Conservation (phyloP, 225 moss, liverwort and hornwort genomes). For the Pseudisothecium myosuroides region DNA sequence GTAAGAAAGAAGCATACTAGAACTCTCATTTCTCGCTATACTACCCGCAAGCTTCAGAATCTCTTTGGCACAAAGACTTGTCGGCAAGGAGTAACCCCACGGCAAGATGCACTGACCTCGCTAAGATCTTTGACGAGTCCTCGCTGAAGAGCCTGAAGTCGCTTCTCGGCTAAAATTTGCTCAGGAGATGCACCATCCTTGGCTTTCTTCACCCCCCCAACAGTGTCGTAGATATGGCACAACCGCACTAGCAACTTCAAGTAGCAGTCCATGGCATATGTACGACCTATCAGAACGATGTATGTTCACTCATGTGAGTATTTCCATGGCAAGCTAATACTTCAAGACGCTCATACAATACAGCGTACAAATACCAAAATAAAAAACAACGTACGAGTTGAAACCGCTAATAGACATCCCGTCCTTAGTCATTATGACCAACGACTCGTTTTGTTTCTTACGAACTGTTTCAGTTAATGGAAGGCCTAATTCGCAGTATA, state of each 20-base stretch:
- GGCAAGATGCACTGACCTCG: slow-evolving; percentile 43
- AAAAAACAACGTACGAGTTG: background rate
- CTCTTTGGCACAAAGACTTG: background rate
- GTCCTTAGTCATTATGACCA: background rate
- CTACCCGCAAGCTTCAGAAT: background rate
- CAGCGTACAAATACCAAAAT: background rate
- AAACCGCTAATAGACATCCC: background rate
- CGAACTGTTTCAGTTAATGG: background rate
- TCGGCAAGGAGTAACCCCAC: background rate
- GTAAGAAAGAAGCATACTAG: background rate
- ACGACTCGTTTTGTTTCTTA: background rate
- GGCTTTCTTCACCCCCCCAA: slow-evolving; percentile 90
- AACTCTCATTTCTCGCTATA: background rate
- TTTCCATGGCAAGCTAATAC: background rate
- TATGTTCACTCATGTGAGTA: background rate
- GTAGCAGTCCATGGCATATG: slow-evolving; percentile 99
- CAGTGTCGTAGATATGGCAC: slow-evolving; percentile 89
- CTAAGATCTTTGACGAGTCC: slow-evolving; percentile 68
- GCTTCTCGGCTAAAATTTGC: slow-evolving; percentile 88
- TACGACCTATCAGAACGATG: slow-evolving; percentile 31
- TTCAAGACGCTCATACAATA: background rate
- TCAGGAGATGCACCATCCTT: slow-evolving; percentile 98
- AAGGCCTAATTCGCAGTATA: background rate
- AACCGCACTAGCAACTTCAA: slow-evolving; percentile 86
- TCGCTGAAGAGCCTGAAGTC: slow-evolving; percentile 77